A percentile compares a stretch with the other conserved stretches of the same genome.
Conservation (phyloP, 2,329 filamentous ascomycete genomes). For the Dactylonectria macrodidyma region DNA sequence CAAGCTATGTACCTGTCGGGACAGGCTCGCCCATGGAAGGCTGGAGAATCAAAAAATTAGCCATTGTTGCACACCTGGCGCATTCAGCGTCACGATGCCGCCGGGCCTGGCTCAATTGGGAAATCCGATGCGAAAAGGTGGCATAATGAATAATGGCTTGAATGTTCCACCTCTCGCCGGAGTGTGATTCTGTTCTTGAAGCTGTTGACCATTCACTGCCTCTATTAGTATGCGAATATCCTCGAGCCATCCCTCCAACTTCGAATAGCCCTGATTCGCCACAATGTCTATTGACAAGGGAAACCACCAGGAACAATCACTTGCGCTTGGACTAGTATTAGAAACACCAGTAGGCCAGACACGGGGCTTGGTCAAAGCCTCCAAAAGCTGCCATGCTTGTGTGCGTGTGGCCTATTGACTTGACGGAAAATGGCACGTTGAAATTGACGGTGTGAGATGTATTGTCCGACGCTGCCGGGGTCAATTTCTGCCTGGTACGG, state of each 20-base stretch:
- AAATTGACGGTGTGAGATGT: neutral
- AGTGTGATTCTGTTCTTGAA: neutral
- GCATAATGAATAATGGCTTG: neutral
- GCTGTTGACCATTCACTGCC: neutral
- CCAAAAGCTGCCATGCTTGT: neutral
- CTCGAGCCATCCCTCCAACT: neutral
- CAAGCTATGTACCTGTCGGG: constrained; percentile 5
- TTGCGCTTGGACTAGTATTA: neutral
- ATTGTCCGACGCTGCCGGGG: neutral
- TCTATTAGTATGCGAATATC: constrained; percentile 7
- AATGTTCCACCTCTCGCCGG: neutral
- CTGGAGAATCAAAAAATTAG: constrained; percentile 34
- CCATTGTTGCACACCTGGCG: constrained; percentile 20
- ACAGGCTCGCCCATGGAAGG: constrained; percentile 40
- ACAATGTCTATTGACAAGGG: neutral
- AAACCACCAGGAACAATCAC: neutral
- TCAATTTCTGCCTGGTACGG: neutral
- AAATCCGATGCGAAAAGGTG: constrained; percentile 13
- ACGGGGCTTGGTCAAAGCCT: neutral
- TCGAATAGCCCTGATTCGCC: constrained; percentile 13
- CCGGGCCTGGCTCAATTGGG: constrained; percentile 31
- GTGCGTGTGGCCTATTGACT: neutral
- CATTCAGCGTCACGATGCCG: constrained; percentile 25
- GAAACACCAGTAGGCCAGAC: neutral
- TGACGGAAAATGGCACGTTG: neutral